These are phyloP conservation scores for Colletotrichum sp. DNA, from an alignment of 2,329 filamentous ascomycete species.

Conservation along the genomic window DNA sequence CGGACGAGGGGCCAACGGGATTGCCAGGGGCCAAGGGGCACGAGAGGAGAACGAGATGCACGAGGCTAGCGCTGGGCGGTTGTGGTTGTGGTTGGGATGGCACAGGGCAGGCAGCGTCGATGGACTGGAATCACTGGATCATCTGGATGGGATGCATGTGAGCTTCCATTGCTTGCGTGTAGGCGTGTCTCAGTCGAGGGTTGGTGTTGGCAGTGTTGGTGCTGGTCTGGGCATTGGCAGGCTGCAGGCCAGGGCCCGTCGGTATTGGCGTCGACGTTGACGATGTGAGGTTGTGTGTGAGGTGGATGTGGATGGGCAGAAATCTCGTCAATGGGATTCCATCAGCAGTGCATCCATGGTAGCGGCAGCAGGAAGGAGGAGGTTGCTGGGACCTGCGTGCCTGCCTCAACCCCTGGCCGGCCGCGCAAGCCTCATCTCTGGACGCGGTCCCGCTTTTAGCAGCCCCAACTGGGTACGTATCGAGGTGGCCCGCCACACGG, in stretches of 20 bases:
- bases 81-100: background rate
- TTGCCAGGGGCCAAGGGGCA: background rate
- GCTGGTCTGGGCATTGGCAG: background rate
- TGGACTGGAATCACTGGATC: background rate
- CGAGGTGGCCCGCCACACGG: background rate
- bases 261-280: background rate
- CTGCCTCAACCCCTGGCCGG: background rate
- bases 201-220: background rate
- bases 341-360: background rate
- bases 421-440: constrained; percentile 17
- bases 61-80: background rate
- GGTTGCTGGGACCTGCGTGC: background rate
- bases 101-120: background rate
- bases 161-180: background rate
- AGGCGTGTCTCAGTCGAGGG: background rate
- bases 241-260: background rate
- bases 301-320: background rate
- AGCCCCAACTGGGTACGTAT: background rate
- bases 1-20: background rate
- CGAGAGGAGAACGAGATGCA: background rate
- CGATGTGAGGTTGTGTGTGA: background rate
- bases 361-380: background rate
- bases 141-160: background rate
- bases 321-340: background rate
- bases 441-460: background rate